Evolutionary conservation across 768 basidiomycete species (phyloP).

Genomic region (Leccinum subgranulosum): DNA sequence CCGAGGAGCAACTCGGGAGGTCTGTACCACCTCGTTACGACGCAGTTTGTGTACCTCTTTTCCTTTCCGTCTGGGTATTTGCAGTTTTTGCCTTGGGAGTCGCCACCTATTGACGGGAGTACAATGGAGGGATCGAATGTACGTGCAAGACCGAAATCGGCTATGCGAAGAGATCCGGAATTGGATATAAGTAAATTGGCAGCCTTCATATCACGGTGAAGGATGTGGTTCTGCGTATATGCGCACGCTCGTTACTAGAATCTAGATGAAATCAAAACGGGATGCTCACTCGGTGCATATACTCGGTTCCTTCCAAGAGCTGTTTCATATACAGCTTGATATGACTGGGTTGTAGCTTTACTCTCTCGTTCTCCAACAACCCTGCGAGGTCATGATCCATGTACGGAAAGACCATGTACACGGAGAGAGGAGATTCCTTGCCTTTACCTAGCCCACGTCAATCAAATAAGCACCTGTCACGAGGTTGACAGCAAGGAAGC

Average conservation of each 20-base stretch:
- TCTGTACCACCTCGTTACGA: slow-evolving; percentile 93
- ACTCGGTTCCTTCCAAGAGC: slow-evolving; percentile 92
- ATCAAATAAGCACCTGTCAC: not conserved
- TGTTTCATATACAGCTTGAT: slow-evolving; percentile 98
- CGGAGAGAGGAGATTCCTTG: slow-evolving; percentile 67
- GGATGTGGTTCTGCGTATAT: slow-evolving; percentile 75
- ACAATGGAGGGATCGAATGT: slow-evolving; percentile 59
- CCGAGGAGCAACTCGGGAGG: slow-evolving; percentile 92
- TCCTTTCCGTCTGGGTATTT: slow-evolving; percentile 47
- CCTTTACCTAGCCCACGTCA: slow-evolving; percentile 38
- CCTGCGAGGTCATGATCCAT: slow-evolving; percentile 99
- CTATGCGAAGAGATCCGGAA: slow-evolving; percentile 78
- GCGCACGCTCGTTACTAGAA: slow-evolving; percentile 6
- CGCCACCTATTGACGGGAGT: slow-evolving; percentile 20
- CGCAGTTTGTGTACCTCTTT: slow-evolving; percentile 90
- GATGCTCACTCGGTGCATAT: slow-evolving; percentile 82
- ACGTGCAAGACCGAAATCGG: slow-evolving; percentile 95
- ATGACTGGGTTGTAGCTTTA: slow-evolving; percentile 75
- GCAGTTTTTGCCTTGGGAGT: slow-evolving; percentile 16
- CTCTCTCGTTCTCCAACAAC: slow-evolving; percentile 85
- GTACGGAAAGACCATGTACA: slow-evolving; percentile 99
- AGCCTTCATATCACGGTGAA: slow-evolving; percentile 99
- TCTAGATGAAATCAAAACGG: not conserved
- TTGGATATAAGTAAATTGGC: slow-evolving; percentile 95
- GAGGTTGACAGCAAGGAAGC: not conserved